Evolutionary conservation across 768 basidiomycete species (phyloP).

Genomic region (Trametes meyenii): DNA sequence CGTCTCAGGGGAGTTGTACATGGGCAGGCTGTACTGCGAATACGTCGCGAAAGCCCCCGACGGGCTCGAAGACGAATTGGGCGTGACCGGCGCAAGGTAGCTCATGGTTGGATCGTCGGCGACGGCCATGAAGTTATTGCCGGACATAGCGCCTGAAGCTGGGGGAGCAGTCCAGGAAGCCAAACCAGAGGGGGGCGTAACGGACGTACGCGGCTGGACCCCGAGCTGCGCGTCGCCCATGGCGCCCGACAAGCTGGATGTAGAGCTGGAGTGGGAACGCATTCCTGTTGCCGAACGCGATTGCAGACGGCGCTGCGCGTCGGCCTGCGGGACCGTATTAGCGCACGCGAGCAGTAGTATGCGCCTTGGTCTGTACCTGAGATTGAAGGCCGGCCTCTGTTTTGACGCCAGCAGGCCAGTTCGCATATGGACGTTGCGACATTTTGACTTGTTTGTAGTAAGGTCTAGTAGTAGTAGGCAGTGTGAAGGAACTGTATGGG

Average conservation of each 20-base stretch:
- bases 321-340: background rate
- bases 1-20: conserved; percentile 17
- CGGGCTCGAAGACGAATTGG: conserved; percentile 15
- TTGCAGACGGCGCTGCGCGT: conserved; percentile 16
- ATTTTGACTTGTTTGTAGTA: conserved; percentile 13
- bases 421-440: conserved; percentile 23
- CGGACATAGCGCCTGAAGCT: conserved; percentile 19
- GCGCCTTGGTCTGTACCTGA: conserved; percentile 5
- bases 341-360: background rate
- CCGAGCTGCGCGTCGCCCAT: conserved; percentile 55
- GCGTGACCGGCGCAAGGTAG: conserved; percentile 24
- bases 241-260: conserved; percentile 60
- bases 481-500: background rate
- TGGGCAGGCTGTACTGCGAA: conserved; percentile 12
- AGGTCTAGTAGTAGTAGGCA: too few relatives aligned
- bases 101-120: conserved; percentile 20
- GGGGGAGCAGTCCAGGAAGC: conserved; percentile 31
- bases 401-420: conserved; percentile 24
- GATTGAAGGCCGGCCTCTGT: conserved; percentile 11
- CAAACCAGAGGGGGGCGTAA: conserved; percentile 30
- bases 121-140: conserved; percentile 10
- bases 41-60: conserved; percentile 20
- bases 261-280: conserved; percentile 28
- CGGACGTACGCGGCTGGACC: conserved; percentile 27
- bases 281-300: conserved; percentile 19